Conservation (phyloP, 495 filamentous ascomycete species). For the Lichenothelia convexa region DNA sequence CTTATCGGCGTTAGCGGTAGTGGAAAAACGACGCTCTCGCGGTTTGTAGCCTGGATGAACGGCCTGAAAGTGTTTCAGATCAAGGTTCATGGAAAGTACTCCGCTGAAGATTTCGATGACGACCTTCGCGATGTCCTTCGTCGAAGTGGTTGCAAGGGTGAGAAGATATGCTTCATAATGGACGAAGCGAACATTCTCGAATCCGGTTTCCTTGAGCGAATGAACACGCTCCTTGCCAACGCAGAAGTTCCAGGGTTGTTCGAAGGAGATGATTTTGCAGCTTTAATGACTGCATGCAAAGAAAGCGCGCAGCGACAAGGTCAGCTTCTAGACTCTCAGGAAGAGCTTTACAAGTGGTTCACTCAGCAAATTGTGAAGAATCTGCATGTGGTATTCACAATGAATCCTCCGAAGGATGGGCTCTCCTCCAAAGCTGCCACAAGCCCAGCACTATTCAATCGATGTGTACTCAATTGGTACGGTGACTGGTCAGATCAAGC, state of each 20-base stretch:
- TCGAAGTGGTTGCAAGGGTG: slow-evolving; percentile 86
- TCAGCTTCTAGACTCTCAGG: slow-evolving; percentile 82
- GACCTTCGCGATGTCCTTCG: slow-evolving; percentile 87
- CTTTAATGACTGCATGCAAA: slow-evolving; percentile 95
- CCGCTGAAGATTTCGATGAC: slow-evolving; percentile 95
- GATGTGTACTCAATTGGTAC: slow-evolving; percentile 99
- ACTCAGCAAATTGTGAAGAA: slow-evolving; percentile 98
- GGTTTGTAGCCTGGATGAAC: slow-evolving; percentile 99
- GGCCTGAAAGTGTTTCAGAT: slow-evolving; percentile 97
- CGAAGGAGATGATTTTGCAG: slow-evolving; percentile 88
- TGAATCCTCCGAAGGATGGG: slow-evolving; percentile 97
- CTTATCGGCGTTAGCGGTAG: slow-evolving; percentile 95
- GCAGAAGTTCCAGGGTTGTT: slow-evolving; percentile 96
- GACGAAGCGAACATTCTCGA: slow-evolving; percentile 97
- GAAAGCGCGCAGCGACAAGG: slow-evolving; percentile 96
- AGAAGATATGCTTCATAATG: slow-evolving; percentile 99
- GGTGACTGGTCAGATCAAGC: slow-evolving; percentile 99
- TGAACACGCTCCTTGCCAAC: slow-evolving; percentile 97
- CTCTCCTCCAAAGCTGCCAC: slow-evolving; percentile 91
- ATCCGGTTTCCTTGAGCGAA: slow-evolving; percentile 93
- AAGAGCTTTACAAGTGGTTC: slow-evolving; percentile 99
- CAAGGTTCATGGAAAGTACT: slow-evolving; percentile 98
- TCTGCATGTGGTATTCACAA: slow-evolving; percentile 95
- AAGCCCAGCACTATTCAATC: slow-evolving; percentile 93
- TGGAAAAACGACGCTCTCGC: slow-evolving; percentile 93